Conservation (phyloP, 2,329 filamentous ascomycete genomes). For the Fusarium torulosum region DNA sequence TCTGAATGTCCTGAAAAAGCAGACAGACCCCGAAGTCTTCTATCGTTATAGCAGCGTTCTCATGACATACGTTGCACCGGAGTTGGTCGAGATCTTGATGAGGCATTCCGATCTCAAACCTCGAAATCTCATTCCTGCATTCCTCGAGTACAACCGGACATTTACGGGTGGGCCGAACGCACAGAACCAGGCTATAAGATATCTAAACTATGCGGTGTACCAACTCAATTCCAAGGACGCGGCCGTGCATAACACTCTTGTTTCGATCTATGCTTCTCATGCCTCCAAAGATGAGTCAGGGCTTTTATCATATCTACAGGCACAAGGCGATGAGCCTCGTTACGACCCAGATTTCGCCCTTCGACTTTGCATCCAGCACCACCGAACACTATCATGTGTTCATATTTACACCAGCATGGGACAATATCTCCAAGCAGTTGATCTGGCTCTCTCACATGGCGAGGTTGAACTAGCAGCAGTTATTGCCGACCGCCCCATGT, state of each 20-base stretch:
- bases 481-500: conserved; percentile 87
- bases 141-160: conserved; percentile 92
- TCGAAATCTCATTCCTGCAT: conserved; percentile 88
- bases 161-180: conserved; percentile 71
- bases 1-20: conserved; percentile 88
- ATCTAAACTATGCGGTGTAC: conserved; percentile 93
- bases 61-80: conserved; percentile 87
- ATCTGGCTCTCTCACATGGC: conserved; percentile 89
- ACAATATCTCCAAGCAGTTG: conserved; percentile 92
- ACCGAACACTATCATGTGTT: conserved; percentile 92
- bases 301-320: conserved; percentile 88
- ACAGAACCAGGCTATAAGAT: conserved; percentile 92
- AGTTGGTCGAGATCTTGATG: conserved; percentile 96
- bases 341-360: conserved; percentile 98
- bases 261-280: conserved; percentile 94
- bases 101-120: conserved; percentile 87
- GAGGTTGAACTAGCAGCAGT: conserved; percentile 90
- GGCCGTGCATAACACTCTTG: conserved; percentile 95
- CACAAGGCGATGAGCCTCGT: conserved; percentile 85
- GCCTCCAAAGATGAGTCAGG: conserved; percentile 85
- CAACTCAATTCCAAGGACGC: conserved; percentile 83
- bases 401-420: conserved; percentile 98
- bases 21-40: conserved; percentile 92
- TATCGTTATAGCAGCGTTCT: conserved; percentile 98
- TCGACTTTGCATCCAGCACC: conserved; percentile 92